Conservation (phyloP, 1,139 yeast species). For the Debaryomyces udenii region DNA sequence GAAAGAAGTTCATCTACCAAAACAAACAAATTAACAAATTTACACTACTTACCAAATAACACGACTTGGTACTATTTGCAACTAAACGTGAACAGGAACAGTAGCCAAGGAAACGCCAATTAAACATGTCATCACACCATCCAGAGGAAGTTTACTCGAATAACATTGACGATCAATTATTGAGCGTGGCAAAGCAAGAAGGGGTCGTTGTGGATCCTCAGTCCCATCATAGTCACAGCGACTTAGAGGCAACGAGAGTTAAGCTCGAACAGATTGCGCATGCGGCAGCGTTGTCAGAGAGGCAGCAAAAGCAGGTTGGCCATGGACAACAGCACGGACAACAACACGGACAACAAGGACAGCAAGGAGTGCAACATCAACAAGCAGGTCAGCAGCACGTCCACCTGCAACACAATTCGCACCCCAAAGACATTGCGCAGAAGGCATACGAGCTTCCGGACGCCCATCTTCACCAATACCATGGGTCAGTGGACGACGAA, state of each 20-base stretch:
- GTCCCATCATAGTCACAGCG: slow-evolving; percentile 23
- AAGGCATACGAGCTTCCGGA: slow-evolving; percentile 18
- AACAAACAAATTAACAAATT: slow-evolving; percentile 19
- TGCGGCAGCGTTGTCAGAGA: slow-evolving; percentile 26
- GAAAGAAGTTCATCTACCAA: slow-evolving; percentile 18
- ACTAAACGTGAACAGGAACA: slow-evolving; percentile 9
- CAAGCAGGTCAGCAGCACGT: slow-evolving; percentile 16
- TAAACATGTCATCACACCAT: slow-evolving; percentile 24
- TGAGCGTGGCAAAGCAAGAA: slow-evolving; percentile 40
- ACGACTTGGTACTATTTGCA: slow-evolving; percentile 19
- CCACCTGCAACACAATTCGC: slow-evolving; percentile 13
- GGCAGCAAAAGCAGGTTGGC: slow-evolving; percentile 21
- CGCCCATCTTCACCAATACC: slow-evolving; percentile 21
- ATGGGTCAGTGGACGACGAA: slow-evolving; percentile 35
- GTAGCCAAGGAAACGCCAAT: neutral
- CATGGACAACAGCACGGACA: slow-evolving; percentile 24
- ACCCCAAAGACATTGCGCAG: slow-evolving; percentile 13
- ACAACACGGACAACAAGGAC: slow-evolving; percentile 25
- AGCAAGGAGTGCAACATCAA: slow-evolving; percentile 21
- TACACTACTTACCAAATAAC: slow-evolving; percentile 32
- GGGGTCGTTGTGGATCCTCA: slow-evolving; percentile 25
- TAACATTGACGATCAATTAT: slow-evolving; percentile 51
- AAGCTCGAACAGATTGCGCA: slow-evolving; percentile 39
- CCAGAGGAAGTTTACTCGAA: slow-evolving; percentile 43
- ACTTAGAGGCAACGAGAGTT: slow-evolving; percentile 30